A percentile compares a stretch with the other conserved stretches of the same genome.
Evolutionary conservation across 179 eudicot species (phyloP).

Genomic region (Patellifolia procumbens): DNA sequence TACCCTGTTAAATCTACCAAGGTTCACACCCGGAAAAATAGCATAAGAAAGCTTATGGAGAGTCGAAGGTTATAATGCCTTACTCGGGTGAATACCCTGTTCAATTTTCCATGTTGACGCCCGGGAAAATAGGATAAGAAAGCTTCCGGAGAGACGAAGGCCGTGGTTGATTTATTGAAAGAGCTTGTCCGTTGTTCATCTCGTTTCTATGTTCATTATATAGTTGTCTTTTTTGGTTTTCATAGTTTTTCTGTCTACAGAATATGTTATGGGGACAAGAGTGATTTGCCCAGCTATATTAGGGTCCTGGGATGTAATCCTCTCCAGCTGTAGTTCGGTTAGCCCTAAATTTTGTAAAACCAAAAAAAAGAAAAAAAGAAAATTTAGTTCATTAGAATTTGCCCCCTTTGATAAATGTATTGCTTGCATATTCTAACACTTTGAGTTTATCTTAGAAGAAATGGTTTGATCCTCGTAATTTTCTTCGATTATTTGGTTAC

Average conservation of each 20-base stretch:
- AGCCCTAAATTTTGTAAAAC: conserved; percentile 31
- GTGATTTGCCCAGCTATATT: conserved; percentile 35
- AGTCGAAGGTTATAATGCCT: too few relatives aligned
- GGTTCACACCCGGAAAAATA: conserved; percentile 42
- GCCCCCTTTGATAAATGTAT: too few relatives aligned
- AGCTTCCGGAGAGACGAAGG: conserved; percentile 8
- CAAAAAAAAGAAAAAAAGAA: background rate
- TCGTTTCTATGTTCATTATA: background rate
- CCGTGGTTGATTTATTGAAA: background rate
- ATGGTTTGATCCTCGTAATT: too few relatives aligned
- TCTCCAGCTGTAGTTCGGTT: conserved; percentile 28
- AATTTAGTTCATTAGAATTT: too few relatives aligned
- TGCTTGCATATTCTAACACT: too few relatives aligned
- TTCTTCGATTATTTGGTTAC: too few relatives aligned
- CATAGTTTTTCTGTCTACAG: conserved; percentile 20
- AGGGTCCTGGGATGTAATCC: conserved; percentile 34
- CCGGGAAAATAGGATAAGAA: too few relatives aligned
- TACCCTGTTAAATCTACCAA: conserved; percentile 68
- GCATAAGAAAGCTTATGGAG: too few relatives aligned
- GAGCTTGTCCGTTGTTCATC: conserved; percentile 1
- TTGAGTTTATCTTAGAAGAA: too few relatives aligned
- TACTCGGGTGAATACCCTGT: too few relatives aligned
- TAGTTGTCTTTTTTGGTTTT: background rate
- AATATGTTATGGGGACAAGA: conserved; percentile 22
- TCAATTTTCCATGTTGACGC: too few relatives aligned